A percentile compares a stretch with the other conserved stretches of the same genome.
Conservation (phyloP, 2,329 filamentous ascomycete species). For the Clarireedia homoeocarpa region DNA sequence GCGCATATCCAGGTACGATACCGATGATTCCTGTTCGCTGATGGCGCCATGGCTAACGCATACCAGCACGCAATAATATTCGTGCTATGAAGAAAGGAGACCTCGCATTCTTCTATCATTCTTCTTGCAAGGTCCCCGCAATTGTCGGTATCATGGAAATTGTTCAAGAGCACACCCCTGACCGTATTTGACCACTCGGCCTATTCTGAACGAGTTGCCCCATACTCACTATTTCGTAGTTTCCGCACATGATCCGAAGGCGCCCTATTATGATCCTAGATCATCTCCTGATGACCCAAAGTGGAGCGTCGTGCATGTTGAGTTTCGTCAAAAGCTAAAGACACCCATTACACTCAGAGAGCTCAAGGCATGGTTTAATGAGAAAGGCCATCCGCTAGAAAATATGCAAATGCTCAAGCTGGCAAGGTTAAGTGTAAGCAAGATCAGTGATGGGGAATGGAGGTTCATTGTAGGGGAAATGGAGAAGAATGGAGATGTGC, state of each 20-base stretch:
- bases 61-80: conserved; percentile 75
- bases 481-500: conserved; percentile 10
- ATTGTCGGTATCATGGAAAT: conserved; percentile 88
- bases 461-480: conserved; percentile 6
- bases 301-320: conserved; percentile 87
- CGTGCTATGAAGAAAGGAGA: conserved; percentile 87
- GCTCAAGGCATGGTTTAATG: conserved; percentile 54
- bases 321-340: conserved; percentile 76
- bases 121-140: conserved; percentile 81
- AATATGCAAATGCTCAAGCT: conserved; percentile 80
- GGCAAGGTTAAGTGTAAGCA: conserved; percentile 73
- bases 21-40: conserved; percentile 15
- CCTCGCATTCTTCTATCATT: conserved; percentile 94
- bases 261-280: conserved; percentile 78
- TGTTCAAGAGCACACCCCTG: conserved; percentile 72
- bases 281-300: conserved; percentile 62
- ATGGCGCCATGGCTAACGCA: conserved; percentile 3
- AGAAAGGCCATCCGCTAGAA: conserved; percentile 49
- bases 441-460: conserved; percentile 59
- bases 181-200: conserved; percentile 42
- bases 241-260: conserved; percentile 58
- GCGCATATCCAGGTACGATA: conserved; percentile 39
- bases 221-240: conserved; percentile 11
- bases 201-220: not conserved
- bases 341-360: conserved; percentile 63